phyloP scores from a whole-genome alignment of 352 stramenopile species.

The Phytophthora pini region DNA sequence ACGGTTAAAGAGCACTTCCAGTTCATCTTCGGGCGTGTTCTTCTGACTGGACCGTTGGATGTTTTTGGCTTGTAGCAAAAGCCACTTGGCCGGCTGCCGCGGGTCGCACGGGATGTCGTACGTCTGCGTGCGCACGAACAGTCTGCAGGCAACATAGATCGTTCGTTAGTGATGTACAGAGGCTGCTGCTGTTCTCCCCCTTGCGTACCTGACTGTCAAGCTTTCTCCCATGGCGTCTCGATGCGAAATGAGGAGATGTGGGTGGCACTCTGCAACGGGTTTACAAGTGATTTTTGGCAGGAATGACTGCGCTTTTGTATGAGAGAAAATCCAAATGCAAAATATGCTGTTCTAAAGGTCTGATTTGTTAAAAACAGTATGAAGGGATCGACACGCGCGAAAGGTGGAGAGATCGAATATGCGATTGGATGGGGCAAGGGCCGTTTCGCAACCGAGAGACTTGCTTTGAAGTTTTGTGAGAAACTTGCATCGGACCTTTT shows the following conservation, averaged over 20 bases:
- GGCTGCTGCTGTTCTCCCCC: too few species aligned
- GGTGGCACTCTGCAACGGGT: conserved; percentile 8
- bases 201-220: conserved; percentile 60
- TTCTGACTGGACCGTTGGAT: conserved; percentile 73
- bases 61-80: conserved; percentile 78
- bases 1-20: conserved; percentile 86
- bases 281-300: conserved; percentile 27
- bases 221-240: conserved; percentile 41
- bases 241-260: conserved; percentile 19
- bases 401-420: conserved; percentile 15
- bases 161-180: not conserved
- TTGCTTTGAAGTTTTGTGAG: too few species aligned
- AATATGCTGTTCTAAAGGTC: conserved; percentile 17
- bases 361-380: conserved; percentile 25
- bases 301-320: conserved; percentile 32
- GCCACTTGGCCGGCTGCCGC: conserved; percentile 71
- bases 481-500: too few species aligned
- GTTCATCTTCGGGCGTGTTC: conserved; percentile 54
- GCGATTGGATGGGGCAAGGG: not conserved
- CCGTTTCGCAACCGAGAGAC: conserved; percentile 2
- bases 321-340: conserved; percentile 25
- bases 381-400: not conserved
- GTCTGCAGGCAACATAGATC: conserved; percentile 25
- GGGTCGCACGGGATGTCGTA: conserved; percentile 87
- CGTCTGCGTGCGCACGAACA: conserved; percentile 84